Percentiles rank a stretch among this genome's conserved stretches.
Conservation (phyloP, 495 filamentous ascomycete genomes). For the Annulohypoxylon moriforme region DNA sequence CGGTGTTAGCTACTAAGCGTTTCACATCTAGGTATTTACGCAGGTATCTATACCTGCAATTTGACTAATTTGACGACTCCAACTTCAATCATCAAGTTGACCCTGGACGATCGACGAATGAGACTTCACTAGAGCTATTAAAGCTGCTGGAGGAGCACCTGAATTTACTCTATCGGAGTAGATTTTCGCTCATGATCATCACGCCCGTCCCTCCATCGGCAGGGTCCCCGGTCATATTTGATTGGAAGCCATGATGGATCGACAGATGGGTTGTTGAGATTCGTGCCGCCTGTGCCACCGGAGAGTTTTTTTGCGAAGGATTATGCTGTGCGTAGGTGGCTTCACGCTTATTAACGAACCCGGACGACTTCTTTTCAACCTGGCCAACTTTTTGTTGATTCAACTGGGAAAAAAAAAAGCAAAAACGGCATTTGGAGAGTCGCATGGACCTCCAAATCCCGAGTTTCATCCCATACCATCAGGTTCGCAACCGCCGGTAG, state of each 20-base stretch:
- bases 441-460: slow-evolving; percentile 12
- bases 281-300: slow-evolving; percentile 20
- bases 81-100: not conserved
- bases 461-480: slow-evolving; percentile 6
- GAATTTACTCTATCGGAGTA: not conserved
- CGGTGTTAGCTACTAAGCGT: not conserved
- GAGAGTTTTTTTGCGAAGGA: slow-evolving; percentile 20
- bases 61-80: not conserved
- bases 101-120: slow-evolving; percentile 1
- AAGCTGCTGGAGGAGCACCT: not conserved
- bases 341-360: slow-evolving; percentile 1
- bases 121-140: not conserved
- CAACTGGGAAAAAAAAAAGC: not conserved
- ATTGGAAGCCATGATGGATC: slow-evolving; percentile 2
- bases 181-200: slow-evolving; percentile 4
- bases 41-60: not conserved
- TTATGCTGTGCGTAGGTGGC: slow-evolving; percentile 10
- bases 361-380: not conserved
- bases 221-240: not conserved
- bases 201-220: slow-evolving; percentile 9
- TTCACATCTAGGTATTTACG: not conserved
- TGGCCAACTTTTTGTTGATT: not conserved
- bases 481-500: slow-evolving; percentile 16
- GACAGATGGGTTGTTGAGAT: slow-evolving; percentile 1
- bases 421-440: not conserved